Percentiles rank a stretch among this genome's conserved stretches.
Evolutionary conservation across 2,329 filamentous ascomycete species (phyloP).

Genomic region (Fusarium xyrophilum): DNA sequence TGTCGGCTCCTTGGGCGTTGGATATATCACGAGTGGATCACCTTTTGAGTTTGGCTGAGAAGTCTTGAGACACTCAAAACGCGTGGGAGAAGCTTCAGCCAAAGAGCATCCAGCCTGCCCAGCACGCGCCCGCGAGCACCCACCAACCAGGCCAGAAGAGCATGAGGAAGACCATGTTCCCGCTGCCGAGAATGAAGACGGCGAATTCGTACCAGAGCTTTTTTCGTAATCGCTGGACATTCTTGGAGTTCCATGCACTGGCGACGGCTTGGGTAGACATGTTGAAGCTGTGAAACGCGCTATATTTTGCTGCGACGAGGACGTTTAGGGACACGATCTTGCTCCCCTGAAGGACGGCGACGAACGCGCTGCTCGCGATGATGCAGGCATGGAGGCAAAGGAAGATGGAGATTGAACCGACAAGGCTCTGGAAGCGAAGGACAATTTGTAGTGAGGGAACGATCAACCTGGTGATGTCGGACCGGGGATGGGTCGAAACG

Average conservation of each 20-base stretch:
- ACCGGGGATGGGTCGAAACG: conserved; percentile 42
- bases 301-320: conserved; percentile 41
- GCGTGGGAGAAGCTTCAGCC: conserved; percentile 41
- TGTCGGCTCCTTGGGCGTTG: conserved; percentile 4
- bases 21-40: conserved; percentile 17
- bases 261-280: conserved; percentile 41
- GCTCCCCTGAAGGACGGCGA: conserved; percentile 35
- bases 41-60: conserved; percentile 14
- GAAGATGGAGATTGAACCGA: conserved; percentile 44
- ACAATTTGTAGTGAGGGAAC: conserved; percentile 46
- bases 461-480: conserved; percentile 45
- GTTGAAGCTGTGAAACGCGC: conserved; percentile 41
- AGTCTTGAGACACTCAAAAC: conserved; percentile 7
- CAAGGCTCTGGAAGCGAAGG: conserved; percentile 46
- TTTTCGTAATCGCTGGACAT: conserved; percentile 49
- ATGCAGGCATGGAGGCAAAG: conserved; percentile 45
- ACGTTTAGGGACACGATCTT: conserved; percentile 39
- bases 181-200: conserved; percentile 57
- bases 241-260: conserved; percentile 50
- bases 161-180: conserved; percentile 57
- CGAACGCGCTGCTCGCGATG: conserved; percentile 41
- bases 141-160: conserved; percentile 67
- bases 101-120: conserved; percentile 46
- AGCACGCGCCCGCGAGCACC: conserved; percentile 50
- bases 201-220: conserved; percentile 61